Evolutionary conservation across 1,284 basidiomycete species (phyloP), one percentile per base, ranked within the genome.

Genomic region (Microbotryum silenes-acaulis): DNA sequence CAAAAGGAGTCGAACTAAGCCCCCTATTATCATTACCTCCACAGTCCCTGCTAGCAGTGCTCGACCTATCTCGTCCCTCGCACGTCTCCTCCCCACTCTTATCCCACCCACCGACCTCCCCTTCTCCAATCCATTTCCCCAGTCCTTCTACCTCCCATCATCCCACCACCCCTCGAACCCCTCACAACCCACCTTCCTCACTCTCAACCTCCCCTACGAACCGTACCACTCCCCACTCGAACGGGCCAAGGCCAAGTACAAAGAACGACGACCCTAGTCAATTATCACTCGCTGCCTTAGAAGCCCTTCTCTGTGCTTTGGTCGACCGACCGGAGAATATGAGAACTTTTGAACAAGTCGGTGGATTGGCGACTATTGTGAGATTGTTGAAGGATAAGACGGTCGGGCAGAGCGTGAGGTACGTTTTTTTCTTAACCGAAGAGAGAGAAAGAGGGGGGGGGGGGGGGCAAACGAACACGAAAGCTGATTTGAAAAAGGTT

Each of bases 361-460:
- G 80, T 52, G 91, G 91, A 1, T 80, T 91, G 2, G 88, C 89
- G 69, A 81, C 82, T 0, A 81, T 93, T 10, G 88, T 91, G 16
- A 86, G 85, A 69, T 83, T 91, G 23, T 79, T 93, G 42, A 92
- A 92, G 72, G 81, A 89, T 46, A 83, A 86, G 2, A 84, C 83
- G 6, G 89, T 89, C 7, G 84, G 86, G 20, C 83, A 88, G 60
- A 87, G 89, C 77, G 87, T 91, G 59, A 79, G 88, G 90, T 91
- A 64, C 63, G 84, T 77, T 10, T 27, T 27, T 4, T 27, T 3
- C 27, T 23, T 23, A 27, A 27, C 3, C 6, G 2, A 27, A 6
- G 27, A 6, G 4, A 27, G 27, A n/a, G n/a, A n/a, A n/a, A n/a
- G n/a, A n/a, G n/a, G n/a, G n/a, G n/a, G n/a, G n/a, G n/a, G n/a